A percentile compares a stretch with the other conserved stretches of the same genome.
phyloP scores from a whole-genome alignment of 2,329 filamentous ascomycete genomes.

The Venturia effusa region DNA sequence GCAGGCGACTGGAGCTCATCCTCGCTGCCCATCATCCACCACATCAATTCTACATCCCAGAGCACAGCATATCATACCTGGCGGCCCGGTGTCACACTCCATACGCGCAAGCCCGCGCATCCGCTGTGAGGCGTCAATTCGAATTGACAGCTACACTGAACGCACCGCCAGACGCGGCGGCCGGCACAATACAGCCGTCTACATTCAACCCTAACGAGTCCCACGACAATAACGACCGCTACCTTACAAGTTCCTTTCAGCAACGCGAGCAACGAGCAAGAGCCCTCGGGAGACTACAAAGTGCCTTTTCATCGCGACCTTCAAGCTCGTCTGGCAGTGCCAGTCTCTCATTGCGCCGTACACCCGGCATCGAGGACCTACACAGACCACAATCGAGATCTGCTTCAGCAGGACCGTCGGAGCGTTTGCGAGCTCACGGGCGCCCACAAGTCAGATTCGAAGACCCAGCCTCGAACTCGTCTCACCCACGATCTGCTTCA shows the following conservation, averaged over 20 bases:
- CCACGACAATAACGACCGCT: constrained; percentile 24
- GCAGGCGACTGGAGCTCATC: background rate
- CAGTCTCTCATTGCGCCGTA: constrained; percentile 41
- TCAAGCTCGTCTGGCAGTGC: constrained; percentile 42
- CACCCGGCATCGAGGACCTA: constrained; percentile 37
- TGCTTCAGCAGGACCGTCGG: constrained; percentile 33
- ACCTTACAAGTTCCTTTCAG: constrained; percentile 27
- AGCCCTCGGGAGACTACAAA: constrained; percentile 22
- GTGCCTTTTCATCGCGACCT: constrained; percentile 32
- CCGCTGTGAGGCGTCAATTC: background rate
- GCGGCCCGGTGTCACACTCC: background rate
- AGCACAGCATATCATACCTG: background rate
- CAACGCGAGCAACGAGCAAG: constrained; percentile 32
- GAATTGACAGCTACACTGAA: background rate
- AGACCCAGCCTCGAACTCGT: constrained; percentile 21
- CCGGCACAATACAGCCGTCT: constrained; percentile 7
- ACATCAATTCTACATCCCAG: background rate
- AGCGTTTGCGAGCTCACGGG: constrained; percentile 15
- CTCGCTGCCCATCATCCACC: background rate
- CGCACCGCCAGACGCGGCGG: background rate
- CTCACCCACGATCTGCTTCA: constrained; percentile 23
- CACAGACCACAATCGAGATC: constrained; percentile 30
- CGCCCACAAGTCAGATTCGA: constrained; percentile 25
- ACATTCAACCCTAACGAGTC: constrained; percentile 24
- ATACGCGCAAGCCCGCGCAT: background rate